phyloP scores from a whole-genome alignment of 164 flowering plant genomes.

The Umbellularia californica region DNA sequence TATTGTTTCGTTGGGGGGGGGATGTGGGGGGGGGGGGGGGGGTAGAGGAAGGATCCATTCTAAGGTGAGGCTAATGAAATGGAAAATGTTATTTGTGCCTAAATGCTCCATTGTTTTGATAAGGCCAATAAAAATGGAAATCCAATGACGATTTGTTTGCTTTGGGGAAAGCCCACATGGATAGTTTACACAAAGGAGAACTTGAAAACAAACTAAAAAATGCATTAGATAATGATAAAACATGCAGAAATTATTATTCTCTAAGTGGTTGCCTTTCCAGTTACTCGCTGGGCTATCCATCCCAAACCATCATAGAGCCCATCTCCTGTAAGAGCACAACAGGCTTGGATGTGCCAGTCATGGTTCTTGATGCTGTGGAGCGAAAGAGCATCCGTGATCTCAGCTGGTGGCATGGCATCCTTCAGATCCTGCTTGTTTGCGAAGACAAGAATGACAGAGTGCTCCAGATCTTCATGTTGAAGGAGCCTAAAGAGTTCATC shows the following conservation, averaged over 20 bases:
- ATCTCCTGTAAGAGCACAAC: constrained; percentile 83
- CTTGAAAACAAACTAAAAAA: constrained; percentile 11
- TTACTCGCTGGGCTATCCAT: constrained; percentile 42
- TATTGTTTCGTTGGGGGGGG: neutral
- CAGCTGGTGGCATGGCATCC: constrained; percentile 94
- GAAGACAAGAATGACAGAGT: constrained; percentile 66
- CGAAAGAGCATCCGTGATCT: constrained; percentile 83
- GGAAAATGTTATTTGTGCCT: neutral
- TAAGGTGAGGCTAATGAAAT: neutral
- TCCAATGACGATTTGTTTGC: neutral
- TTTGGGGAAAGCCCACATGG: neutral
- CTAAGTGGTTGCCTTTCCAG: constrained; percentile 56
- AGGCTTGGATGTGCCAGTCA: constrained; percentile 96
- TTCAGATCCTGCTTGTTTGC: constrained; percentile 94
- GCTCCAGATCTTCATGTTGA: constrained; percentile 76
- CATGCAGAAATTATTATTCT: neutral
- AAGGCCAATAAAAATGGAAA: constrained; percentile 9
- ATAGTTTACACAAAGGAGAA: constrained; percentile 3
- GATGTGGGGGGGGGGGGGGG: too few relatives aligned
- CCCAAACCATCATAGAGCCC: constrained; percentile 55
- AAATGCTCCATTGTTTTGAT: too few relatives aligned
- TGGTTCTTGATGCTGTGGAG: constrained; percentile 93
- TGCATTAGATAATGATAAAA: neutral
- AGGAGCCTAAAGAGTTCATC: constrained; percentile 87
- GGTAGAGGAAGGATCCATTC: neutral